phyloP scores from a whole-genome alignment of 345 rosid genomes.

The Trapa bicornis region DNA sequence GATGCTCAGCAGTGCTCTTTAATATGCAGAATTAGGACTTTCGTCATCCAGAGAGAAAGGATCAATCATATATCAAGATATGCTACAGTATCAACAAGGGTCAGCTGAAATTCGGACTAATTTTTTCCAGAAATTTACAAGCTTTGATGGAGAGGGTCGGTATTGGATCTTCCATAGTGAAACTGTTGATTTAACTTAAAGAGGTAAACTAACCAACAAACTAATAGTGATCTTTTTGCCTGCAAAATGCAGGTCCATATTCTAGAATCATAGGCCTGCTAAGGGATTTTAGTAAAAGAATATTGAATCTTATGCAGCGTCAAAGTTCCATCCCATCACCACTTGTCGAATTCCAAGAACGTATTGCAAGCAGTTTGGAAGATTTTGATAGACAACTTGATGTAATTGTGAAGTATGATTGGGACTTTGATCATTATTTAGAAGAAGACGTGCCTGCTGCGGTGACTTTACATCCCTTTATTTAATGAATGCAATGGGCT shows the following conservation, averaged over 20 bases:
- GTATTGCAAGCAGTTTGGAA: slow-evolving; percentile 28
- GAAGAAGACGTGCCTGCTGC: slow-evolving; percentile 82
- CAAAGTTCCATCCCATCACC: slow-evolving; percentile 16
- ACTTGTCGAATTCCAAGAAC: slow-evolving; percentile 24
- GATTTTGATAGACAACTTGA: slow-evolving; percentile 50
- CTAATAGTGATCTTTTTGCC: not conserved
- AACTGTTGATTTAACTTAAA: not conserved
- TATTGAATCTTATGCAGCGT: slow-evolving; percentile 17
- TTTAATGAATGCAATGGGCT: not conserved
- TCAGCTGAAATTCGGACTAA: slow-evolving; percentile 20
- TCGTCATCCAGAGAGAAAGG: slow-evolving; percentile 7
- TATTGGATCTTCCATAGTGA: not conserved
- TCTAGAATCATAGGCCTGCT: slow-evolving; percentile 16
- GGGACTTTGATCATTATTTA: slow-evolving; percentile 86
- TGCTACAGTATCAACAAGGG: slow-evolving; percentile 11
- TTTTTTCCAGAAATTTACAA: slow-evolving; percentile 26
- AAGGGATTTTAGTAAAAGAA: slow-evolving; percentile 18
- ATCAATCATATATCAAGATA: slow-evolving; percentile 8
- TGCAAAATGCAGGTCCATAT: slow-evolving; percentile 12
- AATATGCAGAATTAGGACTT: slow-evolving; percentile 9
- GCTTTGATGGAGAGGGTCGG: slow-evolving; percentile 28
- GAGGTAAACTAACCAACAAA: not conserved
- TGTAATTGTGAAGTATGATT: slow-evolving; percentile 45
- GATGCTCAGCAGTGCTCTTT: not conserved
- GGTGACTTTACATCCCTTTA: slow-evolving; percentile 64